Percentiles rank a stretch among this genome's conserved stretches.
Evolutionary conservation across 2,329 filamentous ascomycete genomes (phyloP).

Genomic region (Plectosphaerella sp.): DNA sequence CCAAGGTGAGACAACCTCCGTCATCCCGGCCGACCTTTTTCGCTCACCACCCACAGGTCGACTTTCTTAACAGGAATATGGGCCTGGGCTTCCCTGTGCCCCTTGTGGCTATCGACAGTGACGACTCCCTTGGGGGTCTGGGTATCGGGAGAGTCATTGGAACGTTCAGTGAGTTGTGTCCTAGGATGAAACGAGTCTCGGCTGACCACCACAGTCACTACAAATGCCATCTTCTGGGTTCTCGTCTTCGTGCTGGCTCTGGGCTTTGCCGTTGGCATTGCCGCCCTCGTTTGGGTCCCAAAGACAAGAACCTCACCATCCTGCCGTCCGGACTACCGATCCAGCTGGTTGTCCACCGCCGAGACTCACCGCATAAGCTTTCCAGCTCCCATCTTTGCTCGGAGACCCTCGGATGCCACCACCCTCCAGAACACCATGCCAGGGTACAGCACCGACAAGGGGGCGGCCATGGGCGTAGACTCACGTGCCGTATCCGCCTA

Average conservation of each 20-base stretch:
- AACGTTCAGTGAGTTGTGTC: slow-evolving; percentile 35
- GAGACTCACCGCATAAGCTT: neutral
- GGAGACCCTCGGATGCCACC: slow-evolving; percentile 5
- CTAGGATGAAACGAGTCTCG: neutral
- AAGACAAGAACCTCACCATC: neutral
- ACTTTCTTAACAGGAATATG: slow-evolving; percentile 46
- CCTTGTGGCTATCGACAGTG: slow-evolving; percentile 38
- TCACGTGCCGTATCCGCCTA: slow-evolving; percentile 6
- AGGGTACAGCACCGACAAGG: slow-evolving; percentile 9
- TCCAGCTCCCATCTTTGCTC: neutral
- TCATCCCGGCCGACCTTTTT: neutral
- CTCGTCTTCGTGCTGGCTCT: slow-evolving; percentile 19
- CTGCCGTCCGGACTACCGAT: neutral
- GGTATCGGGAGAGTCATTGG: slow-evolving; percentile 37
- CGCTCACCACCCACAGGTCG: slow-evolving; percentile 27
- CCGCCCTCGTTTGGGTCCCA: neutral
- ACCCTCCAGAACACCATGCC: slow-evolving; percentile 4
- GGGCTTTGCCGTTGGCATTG: neutral
- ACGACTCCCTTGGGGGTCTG: slow-evolving; percentile 21
- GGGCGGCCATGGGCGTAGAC: slow-evolving; percentile 4
- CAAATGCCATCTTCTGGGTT: slow-evolving; percentile 29
- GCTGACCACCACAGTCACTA: slow-evolving; percentile 20
- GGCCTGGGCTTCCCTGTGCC: slow-evolving; percentile 47
- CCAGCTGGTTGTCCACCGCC: neutral
- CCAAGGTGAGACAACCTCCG: slow-evolving; percentile 20